Conservation (phyloP, 495 filamentous ascomycete genomes). For the Hyaloscypha hepaticicola region DNA sequence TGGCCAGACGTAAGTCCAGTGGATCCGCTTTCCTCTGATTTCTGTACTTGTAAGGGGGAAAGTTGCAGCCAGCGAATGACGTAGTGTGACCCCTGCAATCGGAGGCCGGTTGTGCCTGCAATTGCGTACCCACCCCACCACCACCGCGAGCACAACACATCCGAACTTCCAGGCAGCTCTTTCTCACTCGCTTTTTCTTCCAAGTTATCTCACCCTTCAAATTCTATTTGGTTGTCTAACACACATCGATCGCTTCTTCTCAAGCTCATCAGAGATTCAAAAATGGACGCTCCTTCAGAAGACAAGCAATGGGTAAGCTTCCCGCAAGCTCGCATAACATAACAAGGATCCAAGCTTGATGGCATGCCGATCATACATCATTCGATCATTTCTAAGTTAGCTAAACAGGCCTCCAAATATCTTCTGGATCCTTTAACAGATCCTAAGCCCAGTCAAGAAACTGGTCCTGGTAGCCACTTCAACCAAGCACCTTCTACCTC, state of each 20-base stretch:
- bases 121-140: not conserved
- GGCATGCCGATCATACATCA: conserved; percentile 7
- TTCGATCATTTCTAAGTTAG: not conserved
- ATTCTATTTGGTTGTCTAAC: too few species aligned
- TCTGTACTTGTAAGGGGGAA: not conserved
- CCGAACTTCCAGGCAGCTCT: not conserved
- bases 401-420: conserved; percentile 49
- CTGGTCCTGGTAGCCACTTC: conserved; percentile 50
- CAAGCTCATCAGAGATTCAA: not conserved
- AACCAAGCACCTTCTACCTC: conserved; percentile 22
- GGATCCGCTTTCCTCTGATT: not conserved
- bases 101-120: not conserved
- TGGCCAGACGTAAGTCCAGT: not conserved
- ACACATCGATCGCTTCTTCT: not conserved
- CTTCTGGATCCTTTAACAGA: conserved; percentile 58
- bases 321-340: not conserved
- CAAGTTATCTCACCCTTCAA: not conserved
- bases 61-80: conserved; percentile 14
- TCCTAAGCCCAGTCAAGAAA: conserved; percentile 52
- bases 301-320: conserved; percentile 41
- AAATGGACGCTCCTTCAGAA: conserved; percentile 36
- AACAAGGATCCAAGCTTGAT: conserved; percentile 20
- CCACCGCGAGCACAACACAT: not conserved
- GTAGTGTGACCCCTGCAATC: not conserved
- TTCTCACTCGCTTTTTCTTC: not conserved